Evolutionary conservation across 2,329 filamentous ascomycete genomes (phyloP), one percentile per base, ranked within the genome.

Genomic region (Penicillium hesseltinei): DNA sequence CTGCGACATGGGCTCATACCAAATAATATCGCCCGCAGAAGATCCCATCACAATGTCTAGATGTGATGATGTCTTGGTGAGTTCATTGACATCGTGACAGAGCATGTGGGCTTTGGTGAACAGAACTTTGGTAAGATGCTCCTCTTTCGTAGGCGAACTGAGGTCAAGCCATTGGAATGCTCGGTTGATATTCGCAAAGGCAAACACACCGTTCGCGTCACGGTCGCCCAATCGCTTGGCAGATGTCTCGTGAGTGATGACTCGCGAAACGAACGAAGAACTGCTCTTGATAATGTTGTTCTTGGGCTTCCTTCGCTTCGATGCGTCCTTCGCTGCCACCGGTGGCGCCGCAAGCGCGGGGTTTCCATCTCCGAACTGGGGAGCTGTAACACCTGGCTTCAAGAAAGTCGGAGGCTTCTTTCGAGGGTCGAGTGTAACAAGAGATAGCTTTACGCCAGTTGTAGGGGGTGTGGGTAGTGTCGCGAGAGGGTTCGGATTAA

Each of bases 241-340:
- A 54, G 95, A 75, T 5, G 82, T 82, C 67, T 99, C 94, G 69
- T 96, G 90, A 17, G 92, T 88, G 62, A 97, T 96, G 33, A 97
- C 93, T 54, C 94, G 82, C n/a, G 93, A 97, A 31, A 99, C 94
- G 71, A 97, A 99, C 0, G 93, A 96, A 10, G 94, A 99, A 75
- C 96, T 97, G 78, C 92, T 97, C 81, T 99, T 99, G 51, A 93
- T 88, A 74, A 99, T 94, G 74, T 95, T 97, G 76, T 93, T 97
- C 82, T 97, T 99, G 2, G 94, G 94, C 74, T 99, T 99, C 70
- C 88, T 85, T 72, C 86, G 84, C 80, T 97, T 97, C 25, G 80
- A 71, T 10, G 79, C 78, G 40, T 84, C 82, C 68, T 92, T 90
- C 69, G 91, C 80, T 51, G 83, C 82, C 19, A 82, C 80, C 3